These are phyloP conservation scores for Xylariaceae sp. DNA, from an alignment of 2,329 filamentous ascomycete species.

Conservation along the genomic window DNA sequence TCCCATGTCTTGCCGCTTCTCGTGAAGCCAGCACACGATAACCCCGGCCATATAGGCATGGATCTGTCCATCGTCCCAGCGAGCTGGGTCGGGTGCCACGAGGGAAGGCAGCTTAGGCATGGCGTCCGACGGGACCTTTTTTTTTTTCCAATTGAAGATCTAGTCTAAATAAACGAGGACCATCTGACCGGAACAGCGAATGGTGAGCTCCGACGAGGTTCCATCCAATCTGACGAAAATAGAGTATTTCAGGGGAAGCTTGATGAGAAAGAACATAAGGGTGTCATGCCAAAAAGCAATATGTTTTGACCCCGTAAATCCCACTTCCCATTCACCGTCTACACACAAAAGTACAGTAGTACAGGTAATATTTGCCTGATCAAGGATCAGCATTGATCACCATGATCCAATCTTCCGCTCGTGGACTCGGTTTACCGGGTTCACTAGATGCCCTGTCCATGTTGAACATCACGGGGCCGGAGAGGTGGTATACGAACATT, in stretches of 20 bases:
- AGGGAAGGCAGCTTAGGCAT: slow-evolving; percentile 21
- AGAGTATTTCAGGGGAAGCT: slow-evolving; percentile 6
- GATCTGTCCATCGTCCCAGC: slow-evolving; percentile 34
- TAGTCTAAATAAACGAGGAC: too few species aligned
- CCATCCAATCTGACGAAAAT: slow-evolving; percentile 9
- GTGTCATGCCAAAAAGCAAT: slow-evolving; percentile 22
- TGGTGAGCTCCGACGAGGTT: slow-evolving; percentile 6
- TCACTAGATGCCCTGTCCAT: slow-evolving; percentile 1
- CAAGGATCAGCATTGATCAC: too few species aligned
- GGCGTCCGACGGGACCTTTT: slow-evolving; percentile 19
- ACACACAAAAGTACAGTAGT: too few species aligned
- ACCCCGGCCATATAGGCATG: slow-evolving; percentile 31
- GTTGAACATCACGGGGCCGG: slow-evolving; percentile 2
- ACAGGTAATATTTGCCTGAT: too few species aligned
- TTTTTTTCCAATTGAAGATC: slow-evolving; percentile 12
- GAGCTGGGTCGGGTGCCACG: slow-evolving; percentile 36
- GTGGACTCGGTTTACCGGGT: too few species aligned
- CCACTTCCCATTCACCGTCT: too few species aligned
- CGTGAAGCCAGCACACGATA: slow-evolving; percentile 24
- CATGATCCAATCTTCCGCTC: too few species aligned
- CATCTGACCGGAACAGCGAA: too few species aligned
- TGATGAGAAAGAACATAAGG: neutral
- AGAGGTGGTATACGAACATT: slow-evolving; percentile 5
- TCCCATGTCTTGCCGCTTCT: slow-evolving; percentile 20
- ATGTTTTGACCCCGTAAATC: slow-evolving; percentile 1